Base-by-base conservation (phyloP, 495 filamentous ascomycete genomes). In the Trichoderma parareesei region DNA sequence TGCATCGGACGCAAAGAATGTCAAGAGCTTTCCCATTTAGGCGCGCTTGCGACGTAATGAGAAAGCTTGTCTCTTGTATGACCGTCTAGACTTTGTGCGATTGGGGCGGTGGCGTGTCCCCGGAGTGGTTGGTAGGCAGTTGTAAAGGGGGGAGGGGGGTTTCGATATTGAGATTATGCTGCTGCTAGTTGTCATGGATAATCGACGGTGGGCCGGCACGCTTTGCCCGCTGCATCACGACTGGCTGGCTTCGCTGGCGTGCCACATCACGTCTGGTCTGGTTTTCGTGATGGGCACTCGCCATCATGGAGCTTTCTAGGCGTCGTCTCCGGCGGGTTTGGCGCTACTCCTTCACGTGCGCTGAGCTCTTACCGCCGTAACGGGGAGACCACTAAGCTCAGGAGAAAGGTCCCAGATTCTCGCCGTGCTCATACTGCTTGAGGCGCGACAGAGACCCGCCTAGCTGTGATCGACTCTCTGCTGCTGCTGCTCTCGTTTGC, bases 21-120 rank as follows among this genome's bases (percentile, higher is more conserved):
- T 57, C 53, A 37, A 57, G 53, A 57, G 53, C 53, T 57, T 57
- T 57, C 53, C 53, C 53, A 11, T 57, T 57, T 57, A 57, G 53
- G 53, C 27, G 53, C 53, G 53, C 53, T 57, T 57, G 53, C 9
- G 53, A 48, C 53, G 46, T 49, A 20, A 27, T 18, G n/a, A 49
- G 46, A 49, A 57, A 57, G 53, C 53, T 57, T 37, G 53, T 57
- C 53, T 37, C 9, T 10, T 57, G 27, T 35, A 8, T n/a, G 53
- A 57, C 20, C 53, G 10, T 57, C 53, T 57, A 57, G 33, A 35
- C 53, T 57, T 27, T 27, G 27, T 27, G 20, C 40, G 40, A 7
- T 41, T 41, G 53, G 20, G 53, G 27, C 27, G 53, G 53, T 35
- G 53, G 53, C 53, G 27, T 57, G 48, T 16, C n/a, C 48, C 10